Percentiles rank a stretch among this genome's conserved stretches.
Conservation (phyloP, 1,284 basidiomycete genomes). For the Ustilago curta region DNA sequence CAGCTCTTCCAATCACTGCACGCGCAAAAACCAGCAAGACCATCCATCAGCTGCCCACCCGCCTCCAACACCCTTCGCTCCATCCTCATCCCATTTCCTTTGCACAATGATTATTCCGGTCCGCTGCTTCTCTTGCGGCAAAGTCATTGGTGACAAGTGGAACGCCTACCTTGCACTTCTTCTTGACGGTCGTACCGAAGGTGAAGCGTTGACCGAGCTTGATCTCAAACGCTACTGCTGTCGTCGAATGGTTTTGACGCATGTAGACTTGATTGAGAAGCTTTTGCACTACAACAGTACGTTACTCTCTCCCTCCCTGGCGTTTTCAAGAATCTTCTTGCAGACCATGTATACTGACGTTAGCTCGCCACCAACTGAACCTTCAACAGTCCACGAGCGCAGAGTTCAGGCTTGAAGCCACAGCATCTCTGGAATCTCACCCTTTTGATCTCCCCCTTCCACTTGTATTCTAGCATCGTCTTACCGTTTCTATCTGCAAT, state of each 20-base stretch:
- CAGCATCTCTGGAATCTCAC: too few relatives aligned
- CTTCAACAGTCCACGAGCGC: constrained; percentile 39
- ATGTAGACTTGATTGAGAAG: constrained; percentile 97
- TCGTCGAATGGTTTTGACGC: constrained; percentile 95
- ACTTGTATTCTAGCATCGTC: constrained; percentile 44
- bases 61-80: too few relatives aligned
- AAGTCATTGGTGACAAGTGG: constrained; percentile 69
- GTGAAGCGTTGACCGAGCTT: constrained; percentile 90
- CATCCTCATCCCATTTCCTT: too few relatives aligned
- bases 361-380: neutral
- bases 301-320: constrained; percentile 71
- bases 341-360: neutral
- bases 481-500: constrained; percentile 6
- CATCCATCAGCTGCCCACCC: too few relatives aligned
- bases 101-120: constrained; percentile 63
- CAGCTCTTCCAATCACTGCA: constrained; percentile 18
- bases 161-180: constrained; percentile 67
- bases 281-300: constrained; percentile 93
- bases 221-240: constrained; percentile 96
- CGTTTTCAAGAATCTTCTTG: neutral
- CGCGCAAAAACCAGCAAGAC: too few relatives aligned
- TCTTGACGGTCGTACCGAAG: constrained; percentile 70
- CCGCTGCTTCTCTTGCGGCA: constrained; percentile 69
- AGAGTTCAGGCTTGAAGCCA: constrained; percentile 38
- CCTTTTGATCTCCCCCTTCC: neutral